phyloP scores from a whole-genome alignment of 2,329 filamentous ascomycete species.

The Xylaria arbuscula region DNA sequence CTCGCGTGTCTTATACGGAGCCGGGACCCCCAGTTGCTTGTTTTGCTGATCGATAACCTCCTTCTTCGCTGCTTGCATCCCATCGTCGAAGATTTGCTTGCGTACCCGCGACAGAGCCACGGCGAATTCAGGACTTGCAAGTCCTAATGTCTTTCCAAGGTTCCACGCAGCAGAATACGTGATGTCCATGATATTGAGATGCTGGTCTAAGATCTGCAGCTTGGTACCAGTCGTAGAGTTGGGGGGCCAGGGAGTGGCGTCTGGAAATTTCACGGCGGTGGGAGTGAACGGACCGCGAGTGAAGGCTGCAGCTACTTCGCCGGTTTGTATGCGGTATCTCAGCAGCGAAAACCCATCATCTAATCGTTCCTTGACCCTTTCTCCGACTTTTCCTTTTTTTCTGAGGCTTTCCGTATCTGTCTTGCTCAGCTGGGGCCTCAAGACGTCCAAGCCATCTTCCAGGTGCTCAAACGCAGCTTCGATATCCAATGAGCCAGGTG shows the following conservation, averaged over 20 bases:
- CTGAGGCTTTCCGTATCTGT: not conserved
- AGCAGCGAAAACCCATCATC: conserved; percentile 55
- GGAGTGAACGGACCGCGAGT: conserved; percentile 52
- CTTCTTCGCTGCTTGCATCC: too few relatives aligned
- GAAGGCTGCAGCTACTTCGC: conserved; percentile 55
- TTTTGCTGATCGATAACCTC: too few relatives aligned
- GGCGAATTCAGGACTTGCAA: conserved; percentile 48
- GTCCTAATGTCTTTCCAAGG: conserved; percentile 54
- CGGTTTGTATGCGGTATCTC: conserved; percentile 52
- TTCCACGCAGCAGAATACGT: conserved; percentile 59
- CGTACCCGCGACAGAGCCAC: conserved; percentile 37
- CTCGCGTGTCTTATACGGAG: too few relatives aligned
- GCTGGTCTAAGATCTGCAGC: conserved; percentile 55
- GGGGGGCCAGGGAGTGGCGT: not conserved
- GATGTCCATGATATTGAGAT: conserved; percentile 56
- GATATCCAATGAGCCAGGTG: conserved; percentile 51
- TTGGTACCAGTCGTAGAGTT: conserved; percentile 48
- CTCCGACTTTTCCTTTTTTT: not conserved
- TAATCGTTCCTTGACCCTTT: conserved; percentile 38
- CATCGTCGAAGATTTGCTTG: conserved; percentile 33
- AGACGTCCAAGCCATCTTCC: conserved; percentile 38
- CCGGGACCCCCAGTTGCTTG: too few relatives aligned
- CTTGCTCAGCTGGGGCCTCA: conserved; percentile 37
- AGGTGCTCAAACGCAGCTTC: conserved; percentile 48
- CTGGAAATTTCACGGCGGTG: conserved; percentile 36